Conservation (phyloP, 305 asterid genomes). For the Ruellia speciosa region DNA sequence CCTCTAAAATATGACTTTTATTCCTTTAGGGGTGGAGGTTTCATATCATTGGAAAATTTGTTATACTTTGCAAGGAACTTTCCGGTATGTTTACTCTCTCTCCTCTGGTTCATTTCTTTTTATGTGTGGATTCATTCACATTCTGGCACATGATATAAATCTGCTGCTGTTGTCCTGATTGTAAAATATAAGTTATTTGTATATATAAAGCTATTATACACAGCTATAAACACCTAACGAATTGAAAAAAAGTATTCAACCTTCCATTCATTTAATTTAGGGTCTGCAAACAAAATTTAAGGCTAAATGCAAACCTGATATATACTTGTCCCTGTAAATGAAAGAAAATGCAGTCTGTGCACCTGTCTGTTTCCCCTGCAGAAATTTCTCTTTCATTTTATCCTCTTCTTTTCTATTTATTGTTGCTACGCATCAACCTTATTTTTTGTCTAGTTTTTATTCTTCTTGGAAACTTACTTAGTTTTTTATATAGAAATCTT, state of each 20-base stretch:
- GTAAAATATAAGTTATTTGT: not conserved
- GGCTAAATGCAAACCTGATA: no score
- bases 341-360: no score
- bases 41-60: slow-evolving; percentile 90
- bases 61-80: slow-evolving; percentile 75
- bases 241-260: no score
- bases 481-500: slow-evolving; percentile 59
- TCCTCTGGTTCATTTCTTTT: slow-evolving; percentile 5
- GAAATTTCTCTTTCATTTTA: no score
- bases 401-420: no score
- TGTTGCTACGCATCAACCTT: no score
- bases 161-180: not conserved
- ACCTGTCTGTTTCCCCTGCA: no score
- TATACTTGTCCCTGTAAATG: no score
- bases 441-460: not conserved
- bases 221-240: no score
- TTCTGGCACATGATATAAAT: not conserved
- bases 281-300: no score
- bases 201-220: no score
- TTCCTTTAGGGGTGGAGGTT: slow-evolving; percentile 89
- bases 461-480: slow-evolving; percentile 4
- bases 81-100: slow-evolving; percentile 49
- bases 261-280: no score
- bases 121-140: slow-evolving; percentile 5
- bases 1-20: slow-evolving; percentile 15